Evolutionary conservation across 805 yeast species (phyloP).

Genomic region (Scheffersomyces amazonensis): DNA sequence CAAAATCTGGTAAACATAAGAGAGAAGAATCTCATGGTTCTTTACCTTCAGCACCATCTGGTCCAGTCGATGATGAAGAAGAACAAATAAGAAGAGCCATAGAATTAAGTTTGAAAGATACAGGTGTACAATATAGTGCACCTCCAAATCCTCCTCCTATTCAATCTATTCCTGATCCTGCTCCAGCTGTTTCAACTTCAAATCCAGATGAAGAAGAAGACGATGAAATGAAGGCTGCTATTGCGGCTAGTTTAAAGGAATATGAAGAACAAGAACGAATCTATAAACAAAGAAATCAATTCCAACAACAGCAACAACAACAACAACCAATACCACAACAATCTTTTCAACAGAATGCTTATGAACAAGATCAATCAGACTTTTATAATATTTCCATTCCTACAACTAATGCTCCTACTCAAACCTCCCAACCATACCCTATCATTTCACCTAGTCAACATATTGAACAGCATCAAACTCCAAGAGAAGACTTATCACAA

Average conservation of each 20-base stretch:
- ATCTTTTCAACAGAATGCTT: slow-evolving; percentile 6
- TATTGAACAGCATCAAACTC: slow-evolving; percentile 4
- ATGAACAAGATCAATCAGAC: slow-evolving; percentile 16
- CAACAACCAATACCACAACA: slow-evolving; percentile 10
- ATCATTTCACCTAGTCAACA: slow-evolving; percentile 7
- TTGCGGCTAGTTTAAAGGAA: slow-evolving; percentile 84
- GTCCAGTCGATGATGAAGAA: slow-evolving; percentile 49
- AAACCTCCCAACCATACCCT: slow-evolving; percentile 4
- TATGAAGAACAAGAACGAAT: slow-evolving; percentile 40
- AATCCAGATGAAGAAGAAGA: slow-evolving; percentile 57
- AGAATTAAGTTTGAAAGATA: slow-evolving; percentile 69
- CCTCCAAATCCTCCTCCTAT: slow-evolving; percentile 16
- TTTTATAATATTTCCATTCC: slow-evolving; percentile 29
- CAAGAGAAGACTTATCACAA: slow-evolving; percentile 42
- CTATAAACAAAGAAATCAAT: slow-evolving; percentile 7
- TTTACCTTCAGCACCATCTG: not conserved
- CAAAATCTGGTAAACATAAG: slow-evolving; percentile 1
- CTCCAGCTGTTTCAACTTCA: slow-evolving; percentile 9
- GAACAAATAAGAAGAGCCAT: slow-evolving; percentile 78
- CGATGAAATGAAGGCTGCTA: slow-evolving; percentile 89
- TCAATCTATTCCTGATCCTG: slow-evolving; percentile 19
- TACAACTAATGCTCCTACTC: slow-evolving; percentile 6
- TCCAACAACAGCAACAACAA: slow-evolving; percentile 7
- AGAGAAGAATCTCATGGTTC: not conserved
- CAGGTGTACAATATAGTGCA: slow-evolving; percentile 15